Evolutionary conservation across 257 asterid species (phyloP).

Genomic region (Solanum appendiculatum): DNA sequence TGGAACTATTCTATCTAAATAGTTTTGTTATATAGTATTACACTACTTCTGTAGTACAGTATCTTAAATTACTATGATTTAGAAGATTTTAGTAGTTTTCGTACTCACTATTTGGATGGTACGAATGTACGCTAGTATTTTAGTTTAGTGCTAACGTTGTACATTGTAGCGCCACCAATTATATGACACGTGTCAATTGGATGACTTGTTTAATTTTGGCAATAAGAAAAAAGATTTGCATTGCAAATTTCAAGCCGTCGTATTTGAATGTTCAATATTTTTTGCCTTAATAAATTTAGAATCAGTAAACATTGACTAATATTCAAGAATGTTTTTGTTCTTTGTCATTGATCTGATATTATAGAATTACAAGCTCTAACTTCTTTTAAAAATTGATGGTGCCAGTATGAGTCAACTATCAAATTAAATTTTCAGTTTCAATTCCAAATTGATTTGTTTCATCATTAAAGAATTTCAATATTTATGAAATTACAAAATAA

Average conservation of each 20-base stretch:
- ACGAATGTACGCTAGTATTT: background rate
- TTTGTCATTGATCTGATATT: background rate
- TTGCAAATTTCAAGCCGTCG: background rate
- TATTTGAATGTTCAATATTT: background rate
- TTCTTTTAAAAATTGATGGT: too few species aligned
- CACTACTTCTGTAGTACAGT: too few species aligned
- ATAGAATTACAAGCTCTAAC: background rate
- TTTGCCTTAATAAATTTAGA: background rate
- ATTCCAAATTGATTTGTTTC: background rate
- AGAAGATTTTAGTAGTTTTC: background rate
- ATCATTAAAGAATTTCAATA: background rate
- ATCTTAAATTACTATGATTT: background rate
- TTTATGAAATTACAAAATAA: background rate
- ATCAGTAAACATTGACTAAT: background rate
- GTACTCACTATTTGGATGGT: background rate
- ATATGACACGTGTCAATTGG: background rate
- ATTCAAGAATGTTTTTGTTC: background rate
- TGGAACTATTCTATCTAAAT: constrained; percentile 37
- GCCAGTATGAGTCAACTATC: background rate
- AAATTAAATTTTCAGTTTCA: background rate
- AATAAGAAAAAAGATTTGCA: background rate
- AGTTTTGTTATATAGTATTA: background rate
- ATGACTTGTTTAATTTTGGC: background rate
- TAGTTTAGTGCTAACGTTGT: background rate
- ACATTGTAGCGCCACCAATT: background rate